Percentiles rank a stretch among this genome's conserved stretches.
Evolutionary conservation across 1,139 yeast species (phyloP).

Genomic region (Kodamaea sp.): DNA sequence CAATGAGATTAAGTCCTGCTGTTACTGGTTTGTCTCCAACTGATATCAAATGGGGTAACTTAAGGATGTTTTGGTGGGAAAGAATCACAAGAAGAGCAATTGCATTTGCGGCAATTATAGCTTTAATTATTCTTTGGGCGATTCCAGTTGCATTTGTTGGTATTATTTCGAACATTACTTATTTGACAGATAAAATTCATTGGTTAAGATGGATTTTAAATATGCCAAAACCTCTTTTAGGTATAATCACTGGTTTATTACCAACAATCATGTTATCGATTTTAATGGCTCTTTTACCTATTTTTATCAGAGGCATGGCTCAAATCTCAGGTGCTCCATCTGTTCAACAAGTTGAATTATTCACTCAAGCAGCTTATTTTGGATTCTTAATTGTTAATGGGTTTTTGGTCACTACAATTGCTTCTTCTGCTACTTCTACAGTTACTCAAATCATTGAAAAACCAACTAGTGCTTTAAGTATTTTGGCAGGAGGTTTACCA

Average conservation of each 20-base stretch:
- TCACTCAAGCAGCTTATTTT: slow-evolving; percentile 73
- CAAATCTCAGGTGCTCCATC: slow-evolving; percentile 64
- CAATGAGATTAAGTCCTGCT: slow-evolving; percentile 47
- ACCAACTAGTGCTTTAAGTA: slow-evolving; percentile 63
- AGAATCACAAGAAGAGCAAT: slow-evolving; percentile 56
- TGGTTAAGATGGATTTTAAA: slow-evolving; percentile 69
- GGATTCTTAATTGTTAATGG: slow-evolving; percentile 69
- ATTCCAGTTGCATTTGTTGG: slow-evolving; percentile 96
- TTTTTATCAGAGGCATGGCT: slow-evolving; percentile 65
- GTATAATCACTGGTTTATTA: slow-evolving; percentile 79
- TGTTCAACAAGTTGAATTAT: slow-evolving; percentile 59
- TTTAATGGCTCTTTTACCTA: slow-evolving; percentile 78
- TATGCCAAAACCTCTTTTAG: slow-evolving; percentile 64
- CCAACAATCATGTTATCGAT: slow-evolving; percentile 81
- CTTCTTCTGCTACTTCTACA: slow-evolving; percentile 72
- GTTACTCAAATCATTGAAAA: slow-evolving; percentile 62
- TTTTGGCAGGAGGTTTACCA: slow-evolving; percentile 76
- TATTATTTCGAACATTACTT: slow-evolving; percentile 78
- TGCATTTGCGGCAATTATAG: slow-evolving; percentile 56
- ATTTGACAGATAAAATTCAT: slow-evolving; percentile 61
- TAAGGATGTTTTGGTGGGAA: slow-evolving; percentile 85
- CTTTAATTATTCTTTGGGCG: slow-evolving; percentile 79
- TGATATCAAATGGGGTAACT: slow-evolving; percentile 63
- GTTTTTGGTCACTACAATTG: slow-evolving; percentile 63
- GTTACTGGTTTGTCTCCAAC: slow-evolving; percentile 58